Evolutionary conservation across 352 stramenopile genomes (phyloP).

Genomic region (Pythium coloratum): DNA sequence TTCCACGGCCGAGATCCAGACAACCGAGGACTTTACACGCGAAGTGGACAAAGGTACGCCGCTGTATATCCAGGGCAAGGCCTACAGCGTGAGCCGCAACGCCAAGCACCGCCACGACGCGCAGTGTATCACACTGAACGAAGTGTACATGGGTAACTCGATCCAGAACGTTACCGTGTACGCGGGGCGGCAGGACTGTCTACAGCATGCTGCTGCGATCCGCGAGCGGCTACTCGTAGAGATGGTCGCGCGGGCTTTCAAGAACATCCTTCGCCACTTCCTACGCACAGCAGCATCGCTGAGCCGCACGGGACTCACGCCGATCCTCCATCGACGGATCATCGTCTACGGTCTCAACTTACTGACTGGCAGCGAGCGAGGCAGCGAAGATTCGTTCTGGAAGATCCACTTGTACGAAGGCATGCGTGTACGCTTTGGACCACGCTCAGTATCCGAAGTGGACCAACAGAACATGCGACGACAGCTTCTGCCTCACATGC

Average conservation of each 20-base stretch:
- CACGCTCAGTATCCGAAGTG: constrained; percentile 59
- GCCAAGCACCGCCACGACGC: constrained; percentile 49
- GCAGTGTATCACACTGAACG: constrained; percentile 61
- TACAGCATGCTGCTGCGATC: constrained; percentile 50
- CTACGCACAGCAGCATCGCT: constrained; percentile 46
- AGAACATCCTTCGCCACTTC: constrained; percentile 82
- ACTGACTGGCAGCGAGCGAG: constrained; percentile 52
- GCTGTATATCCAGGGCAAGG: constrained; percentile 57
- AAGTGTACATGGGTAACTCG: constrained; percentile 57
- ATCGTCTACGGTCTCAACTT: constrained; percentile 65
- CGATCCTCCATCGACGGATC: constrained; percentile 47
- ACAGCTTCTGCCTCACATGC: constrained; percentile 43
- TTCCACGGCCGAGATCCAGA: constrained; percentile 73
- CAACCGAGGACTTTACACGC: constrained; percentile 77
- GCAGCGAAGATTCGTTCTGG: constrained; percentile 69
- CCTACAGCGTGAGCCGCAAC: constrained; percentile 47
- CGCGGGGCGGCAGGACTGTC: constrained; percentile 62
- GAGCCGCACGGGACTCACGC: constrained; percentile 42
- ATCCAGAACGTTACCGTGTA: constrained; percentile 74
- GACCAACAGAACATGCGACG: constrained; percentile 80
- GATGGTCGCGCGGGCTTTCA: constrained; percentile 87
- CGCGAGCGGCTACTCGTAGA: constrained; percentile 74
- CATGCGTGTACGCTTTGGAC: constrained; percentile 76
- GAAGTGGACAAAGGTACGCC: constrained; percentile 73
- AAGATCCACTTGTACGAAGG: constrained; percentile 67